phyloP scores from a whole-genome alignment of 2,329 filamentous ascomycete genomes.

The Trichoderma harzianum region DNA sequence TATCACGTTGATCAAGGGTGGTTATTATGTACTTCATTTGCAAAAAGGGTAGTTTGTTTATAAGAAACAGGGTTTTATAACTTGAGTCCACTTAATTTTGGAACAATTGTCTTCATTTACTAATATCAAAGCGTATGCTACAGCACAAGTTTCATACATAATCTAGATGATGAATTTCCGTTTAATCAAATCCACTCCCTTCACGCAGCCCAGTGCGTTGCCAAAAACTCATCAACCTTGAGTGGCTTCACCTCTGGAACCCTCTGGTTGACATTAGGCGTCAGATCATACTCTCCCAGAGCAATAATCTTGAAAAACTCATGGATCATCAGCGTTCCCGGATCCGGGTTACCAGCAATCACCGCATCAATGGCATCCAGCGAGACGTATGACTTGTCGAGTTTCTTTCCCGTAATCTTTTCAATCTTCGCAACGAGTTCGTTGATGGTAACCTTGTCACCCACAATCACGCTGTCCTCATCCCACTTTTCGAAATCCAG shows the following conservation, averaged over 20 bases:
- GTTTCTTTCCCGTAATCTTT: background rate
- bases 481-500: slow-evolving; percentile 12
- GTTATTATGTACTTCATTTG: background rate
- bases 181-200: background rate
- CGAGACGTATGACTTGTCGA: background rate
- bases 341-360: background rate
- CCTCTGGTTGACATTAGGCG: background rate
- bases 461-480: slow-evolving; percentile 1
- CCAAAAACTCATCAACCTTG: background rate
- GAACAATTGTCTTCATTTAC: background rate
- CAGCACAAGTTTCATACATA: background rate
- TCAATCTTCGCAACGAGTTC: background rate
- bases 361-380: background rate
- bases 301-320: background rate
- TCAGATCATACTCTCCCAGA: background rate
- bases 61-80: background rate
- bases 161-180: background rate
- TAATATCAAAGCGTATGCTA: background rate
- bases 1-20: background rate
- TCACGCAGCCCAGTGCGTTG: slow-evolving; percentile 3
- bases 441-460: background rate
- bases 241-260: background rate
- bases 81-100: background rate
- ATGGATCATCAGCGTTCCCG: background rate
- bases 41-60: background rate